Percentiles rank a stretch among this genome's conserved stretches.
phyloP scores from a whole-genome alignment of 805 yeast species.

The Suhomyces sp. region DNA sequence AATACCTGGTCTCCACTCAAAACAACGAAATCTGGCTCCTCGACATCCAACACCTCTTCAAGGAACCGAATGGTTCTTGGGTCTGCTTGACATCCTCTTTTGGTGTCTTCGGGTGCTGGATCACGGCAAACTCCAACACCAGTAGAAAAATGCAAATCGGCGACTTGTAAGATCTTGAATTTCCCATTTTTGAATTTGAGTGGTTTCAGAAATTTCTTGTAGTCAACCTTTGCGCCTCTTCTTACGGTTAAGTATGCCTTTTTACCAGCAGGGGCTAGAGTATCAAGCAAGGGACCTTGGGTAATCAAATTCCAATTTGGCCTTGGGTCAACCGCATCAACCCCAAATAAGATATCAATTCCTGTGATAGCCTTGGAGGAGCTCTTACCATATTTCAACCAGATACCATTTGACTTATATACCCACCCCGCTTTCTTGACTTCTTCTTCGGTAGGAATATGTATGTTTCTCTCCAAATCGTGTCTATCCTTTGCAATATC shows the following conservation, averaged over 20 bases:
- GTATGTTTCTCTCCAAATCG: slow-evolving; percentile 16
- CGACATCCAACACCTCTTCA: slow-evolving; percentile 62
- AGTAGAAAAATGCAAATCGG: slow-evolving; percentile 89
- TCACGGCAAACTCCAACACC: slow-evolving; percentile 80
- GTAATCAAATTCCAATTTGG: slow-evolving; percentile 57
- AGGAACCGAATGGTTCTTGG: slow-evolving; percentile 64
- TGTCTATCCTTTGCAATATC: slow-evolving; percentile 20
- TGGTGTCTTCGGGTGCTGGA: slow-evolving; percentile 53
- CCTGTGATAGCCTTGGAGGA: slow-evolving; percentile 48
- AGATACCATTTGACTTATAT: slow-evolving; percentile 48
- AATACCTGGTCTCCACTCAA: slow-evolving; percentile 90
- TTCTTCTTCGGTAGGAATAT: slow-evolving; percentile 37
- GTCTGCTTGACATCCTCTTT: slow-evolving; percentile 72
- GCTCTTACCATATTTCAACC: slow-evolving; percentile 55
- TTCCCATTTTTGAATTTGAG: slow-evolving; percentile 45
- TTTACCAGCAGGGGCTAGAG: slow-evolving; percentile 18
- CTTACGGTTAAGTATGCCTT: slow-evolving; percentile 35
- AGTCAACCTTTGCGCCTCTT: slow-evolving; percentile 34
- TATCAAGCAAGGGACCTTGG: slow-evolving; percentile 19
- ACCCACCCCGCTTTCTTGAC: slow-evolving; percentile 47
- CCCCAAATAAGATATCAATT: slow-evolving; percentile 70
- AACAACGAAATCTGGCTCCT: slow-evolving; percentile 81
- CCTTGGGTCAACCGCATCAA: slow-evolving; percentile 74
- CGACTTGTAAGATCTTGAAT: slow-evolving; percentile 82
- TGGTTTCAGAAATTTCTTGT: slow-evolving; percentile 25